Evolutionary conservation across 768 basidiomycete species (phyloP).

Genomic region (Sarcodon sp.): DNA sequence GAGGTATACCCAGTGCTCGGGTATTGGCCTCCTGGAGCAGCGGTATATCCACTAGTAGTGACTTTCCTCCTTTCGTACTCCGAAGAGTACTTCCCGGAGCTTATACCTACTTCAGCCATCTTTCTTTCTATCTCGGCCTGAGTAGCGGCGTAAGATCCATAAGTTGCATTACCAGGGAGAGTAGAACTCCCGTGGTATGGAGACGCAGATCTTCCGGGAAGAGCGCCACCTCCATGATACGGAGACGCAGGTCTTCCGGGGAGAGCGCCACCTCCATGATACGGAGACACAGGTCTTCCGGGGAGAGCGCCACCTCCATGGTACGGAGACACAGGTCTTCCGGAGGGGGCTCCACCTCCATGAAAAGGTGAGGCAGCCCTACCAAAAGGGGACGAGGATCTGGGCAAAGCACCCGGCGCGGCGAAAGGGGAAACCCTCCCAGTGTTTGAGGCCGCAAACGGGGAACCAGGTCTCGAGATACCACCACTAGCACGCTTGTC

Average conservation of each 20-base stretch:
- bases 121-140: background rate
- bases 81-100: background rate
- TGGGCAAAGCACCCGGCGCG: conserved; percentile 5
- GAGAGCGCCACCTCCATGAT: conserved; percentile 11
- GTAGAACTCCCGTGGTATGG: conserved; percentile 12
- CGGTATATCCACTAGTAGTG: background rate
- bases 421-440: conserved; percentile 10
- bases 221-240: background rate
- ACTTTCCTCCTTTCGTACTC: background rate
- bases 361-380: conserved; percentile 11
- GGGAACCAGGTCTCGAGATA: conserved; percentile 3
- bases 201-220: conserved; percentile 9
- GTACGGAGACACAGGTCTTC: conserved; percentile 10
- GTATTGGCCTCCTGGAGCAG: background rate
- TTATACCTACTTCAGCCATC: background rate
- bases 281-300: conserved; percentile 22
- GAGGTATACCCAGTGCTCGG: background rate
- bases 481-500: background rate
- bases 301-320: conserved; percentile 10
- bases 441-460: conserved; percentile 1
- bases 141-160: conserved; percentile 5
- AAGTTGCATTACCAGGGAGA: conserved; percentile 5
- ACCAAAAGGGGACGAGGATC: conserved; percentile 6
- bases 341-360: conserved; percentile 4
- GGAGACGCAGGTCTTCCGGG: conserved; percentile 4